Conservation (phyloP, 345 rosid species). For the Salix purpurea region DNA sequence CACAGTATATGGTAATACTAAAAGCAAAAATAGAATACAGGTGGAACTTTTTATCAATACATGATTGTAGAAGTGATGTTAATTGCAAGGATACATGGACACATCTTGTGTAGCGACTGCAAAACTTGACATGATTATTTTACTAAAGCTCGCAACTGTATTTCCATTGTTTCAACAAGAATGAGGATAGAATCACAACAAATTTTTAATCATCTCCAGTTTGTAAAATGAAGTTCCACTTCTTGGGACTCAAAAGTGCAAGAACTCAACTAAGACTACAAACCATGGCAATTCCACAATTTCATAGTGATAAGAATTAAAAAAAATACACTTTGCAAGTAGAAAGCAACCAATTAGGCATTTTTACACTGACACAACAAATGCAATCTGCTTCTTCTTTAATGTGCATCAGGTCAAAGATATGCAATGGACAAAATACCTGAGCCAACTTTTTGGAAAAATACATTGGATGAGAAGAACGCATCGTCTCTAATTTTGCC, state of each 20-base stretch:
- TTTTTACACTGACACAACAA: no score
- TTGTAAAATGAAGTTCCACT: slow-evolving; percentile 67
- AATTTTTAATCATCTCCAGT: slow-evolving; percentile 61
- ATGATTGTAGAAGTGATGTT: neutral
- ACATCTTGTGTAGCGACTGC: neutral
- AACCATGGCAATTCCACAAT: neutral
- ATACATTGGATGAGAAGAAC: no score
- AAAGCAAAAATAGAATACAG: neutral
- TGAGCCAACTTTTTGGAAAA: no score
- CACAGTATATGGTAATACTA: neutral
- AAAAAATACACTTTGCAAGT: neutral
- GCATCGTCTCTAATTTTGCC: no score
- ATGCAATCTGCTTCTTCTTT: no score
- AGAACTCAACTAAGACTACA: neutral
- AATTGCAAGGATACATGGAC: neutral
- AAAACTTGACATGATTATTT: neutral
- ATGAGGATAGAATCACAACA: neutral
- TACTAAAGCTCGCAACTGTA: neutral
- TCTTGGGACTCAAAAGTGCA: slow-evolving; percentile 22
- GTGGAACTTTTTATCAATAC: neutral
- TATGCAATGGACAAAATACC: no score
- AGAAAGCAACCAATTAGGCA: neutral
- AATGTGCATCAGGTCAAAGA: no score
- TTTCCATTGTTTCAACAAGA: neutral
- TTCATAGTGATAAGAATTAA: neutral